Conservation (phyloP, 2,329 filamentous ascomycete species). For the Fusarium pseudonygamai region DNA sequence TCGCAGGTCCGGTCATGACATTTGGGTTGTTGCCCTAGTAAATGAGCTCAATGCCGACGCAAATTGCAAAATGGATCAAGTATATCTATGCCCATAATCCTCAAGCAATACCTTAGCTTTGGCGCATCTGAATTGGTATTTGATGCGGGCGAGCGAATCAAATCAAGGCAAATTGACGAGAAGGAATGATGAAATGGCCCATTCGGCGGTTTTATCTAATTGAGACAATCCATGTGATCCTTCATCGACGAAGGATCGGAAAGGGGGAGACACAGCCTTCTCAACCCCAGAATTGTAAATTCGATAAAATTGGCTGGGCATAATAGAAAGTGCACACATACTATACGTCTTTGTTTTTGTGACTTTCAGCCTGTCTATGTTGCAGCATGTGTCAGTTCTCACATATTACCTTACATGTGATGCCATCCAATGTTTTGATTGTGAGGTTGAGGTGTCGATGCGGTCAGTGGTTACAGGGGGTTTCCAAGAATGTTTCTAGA, state of each 20-base stretch:
- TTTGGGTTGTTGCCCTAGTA: background rate
- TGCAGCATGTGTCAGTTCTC: background rate
- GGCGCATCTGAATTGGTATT: background rate
- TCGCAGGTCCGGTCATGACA: background rate
- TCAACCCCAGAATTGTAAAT: background rate
- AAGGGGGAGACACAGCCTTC: conserved; percentile 12
- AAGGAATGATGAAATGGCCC: conserved; percentile 8
- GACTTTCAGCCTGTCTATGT: background rate
- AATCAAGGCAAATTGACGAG: background rate
- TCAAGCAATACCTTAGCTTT: background rate
- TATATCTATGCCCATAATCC: background rate
- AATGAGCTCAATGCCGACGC: background rate
- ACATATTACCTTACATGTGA: background rate
- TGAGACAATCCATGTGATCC: conserved; percentile 29
- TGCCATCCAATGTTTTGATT: background rate
- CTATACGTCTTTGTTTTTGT: background rate
- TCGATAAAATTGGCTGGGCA: background rate
- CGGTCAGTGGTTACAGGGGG: background rate
- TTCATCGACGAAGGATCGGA: conserved; percentile 12
- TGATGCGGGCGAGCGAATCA: conserved; percentile 9
- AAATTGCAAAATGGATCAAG: conserved; percentile 26
- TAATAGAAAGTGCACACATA: background rate
- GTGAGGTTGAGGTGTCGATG: background rate
- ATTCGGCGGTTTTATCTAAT: conserved; percentile 10
- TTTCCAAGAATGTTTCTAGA: conserved; percentile 13